Evolutionary conservation across 352 stramenopile species (phyloP), one percentile per base, ranked within the genome.

Genomic region (Hyaloperonospora brassicae): DNA sequence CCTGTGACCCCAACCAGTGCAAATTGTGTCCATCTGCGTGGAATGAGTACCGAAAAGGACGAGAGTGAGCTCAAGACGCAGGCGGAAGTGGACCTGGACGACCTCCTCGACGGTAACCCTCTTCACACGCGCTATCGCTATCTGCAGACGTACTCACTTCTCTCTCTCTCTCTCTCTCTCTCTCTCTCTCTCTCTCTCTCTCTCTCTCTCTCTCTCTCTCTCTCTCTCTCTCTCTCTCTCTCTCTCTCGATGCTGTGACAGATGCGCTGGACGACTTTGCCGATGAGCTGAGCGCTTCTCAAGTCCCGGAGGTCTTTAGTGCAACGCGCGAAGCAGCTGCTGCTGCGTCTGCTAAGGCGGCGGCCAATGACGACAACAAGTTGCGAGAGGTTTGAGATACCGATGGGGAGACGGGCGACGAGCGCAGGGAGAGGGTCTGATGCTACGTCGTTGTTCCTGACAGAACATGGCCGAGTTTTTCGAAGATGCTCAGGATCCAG

Each of bases 401-500:
- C 7, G 23, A 13, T 45, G 2, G 11, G 50, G 42, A 42, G 53
- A 35, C 47, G 11, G 11, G 30, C 10, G 14, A 43, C 23, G 51
- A 12, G 1, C 11, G 11, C 43, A 1, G 10, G 55, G 38, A 50
- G 38, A 49, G 43, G 24, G 22, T 60, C 42, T 64, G 10, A 64
- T 31, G 22, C 27, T 56, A 7, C 3, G 7, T 31, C 27, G 27
- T 31, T 3, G 27, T 31, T 31, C 27, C 3, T 46, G 1, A 17
- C 39, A 94, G 82, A 91, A 84, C 57, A 89, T 93, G 77, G 65
- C 62, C 61, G 88, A 91, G 63, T 90, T 93, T 52, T 67, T 93
- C 10, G 83, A 91, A 49, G 79, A 93, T 55, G 77, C 83, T 45
- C 77, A 93, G 64, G 89, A 90, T 60, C 80, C 84, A 10, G 81